These are phyloP conservation scores for Pichia manshurica DNA, from an alignment of 805 yeast genomes.

Conservation along the genomic window DNA sequence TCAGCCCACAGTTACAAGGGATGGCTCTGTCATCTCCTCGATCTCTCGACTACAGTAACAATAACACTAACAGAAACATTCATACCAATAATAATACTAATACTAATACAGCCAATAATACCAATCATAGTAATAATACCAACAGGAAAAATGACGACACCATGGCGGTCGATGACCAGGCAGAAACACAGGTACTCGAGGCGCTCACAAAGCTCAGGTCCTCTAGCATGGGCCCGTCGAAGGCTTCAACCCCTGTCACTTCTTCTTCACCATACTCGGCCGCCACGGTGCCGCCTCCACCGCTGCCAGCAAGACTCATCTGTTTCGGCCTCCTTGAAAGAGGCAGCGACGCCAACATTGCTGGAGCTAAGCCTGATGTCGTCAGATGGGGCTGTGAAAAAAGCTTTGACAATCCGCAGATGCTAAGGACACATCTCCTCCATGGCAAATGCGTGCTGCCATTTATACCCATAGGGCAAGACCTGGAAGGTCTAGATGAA, in stretches of 20 bases:
- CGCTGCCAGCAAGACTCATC: neutral
- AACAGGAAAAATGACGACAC: too few relatives aligned
- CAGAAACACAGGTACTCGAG: conserved; percentile 7
- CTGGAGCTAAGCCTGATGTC: neutral
- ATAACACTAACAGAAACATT: too few relatives aligned
- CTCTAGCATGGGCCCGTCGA: conserved; percentile 1
- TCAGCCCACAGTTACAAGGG: neutral
- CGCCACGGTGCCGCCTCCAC: too few relatives aligned
- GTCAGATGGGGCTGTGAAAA: conserved; percentile 13
- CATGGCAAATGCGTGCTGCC: conserved; percentile 1
- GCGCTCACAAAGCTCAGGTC: conserved; percentile 8
- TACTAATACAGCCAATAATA: too few relatives aligned
- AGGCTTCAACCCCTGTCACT: neutral
- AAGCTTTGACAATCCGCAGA: neutral
- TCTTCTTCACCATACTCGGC: too few relatives aligned
- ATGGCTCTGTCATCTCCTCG: neutral
- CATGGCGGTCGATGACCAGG: neutral
- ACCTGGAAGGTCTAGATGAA: neutral
- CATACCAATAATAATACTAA: too few relatives aligned
- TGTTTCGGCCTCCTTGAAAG: neutral
- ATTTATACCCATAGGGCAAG: neutral
- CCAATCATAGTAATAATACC: too few relatives aligned
- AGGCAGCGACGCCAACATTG: too few relatives aligned
- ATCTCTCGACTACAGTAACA: too few relatives aligned
- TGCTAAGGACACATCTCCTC: neutral